These are phyloP conservation scores for Pyronema omphalodes DNA, from an alignment of 495 filamentous ascomycete species.

Conservation along the genomic window DNA sequence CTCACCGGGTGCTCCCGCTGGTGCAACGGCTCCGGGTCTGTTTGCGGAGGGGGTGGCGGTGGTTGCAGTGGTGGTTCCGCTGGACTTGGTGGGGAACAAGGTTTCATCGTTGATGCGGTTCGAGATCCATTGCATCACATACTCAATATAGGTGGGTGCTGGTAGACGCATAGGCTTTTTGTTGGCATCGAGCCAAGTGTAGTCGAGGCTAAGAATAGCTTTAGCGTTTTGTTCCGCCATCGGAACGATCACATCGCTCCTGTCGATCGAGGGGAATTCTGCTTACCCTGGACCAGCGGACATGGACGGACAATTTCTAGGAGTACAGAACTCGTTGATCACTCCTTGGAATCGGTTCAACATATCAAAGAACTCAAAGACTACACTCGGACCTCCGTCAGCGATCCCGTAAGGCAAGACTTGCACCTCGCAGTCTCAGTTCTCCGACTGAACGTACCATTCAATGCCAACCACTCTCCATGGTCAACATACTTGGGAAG, in stretches of 20 bases:
- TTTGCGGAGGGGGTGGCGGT: constrained; percentile 32
- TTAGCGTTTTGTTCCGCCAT: background rate
- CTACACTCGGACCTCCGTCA: constrained; percentile 1
- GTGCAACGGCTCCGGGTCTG: constrained; percentile 6
- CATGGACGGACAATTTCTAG: constrained; percentile 52
- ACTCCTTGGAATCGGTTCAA: constrained; percentile 24
- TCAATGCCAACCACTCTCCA: constrained; percentile 54
- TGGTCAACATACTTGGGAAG: constrained; percentile 54
- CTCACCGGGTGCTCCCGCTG: constrained; percentile 22
- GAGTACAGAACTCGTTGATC: constrained; percentile 39
- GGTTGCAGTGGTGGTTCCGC: constrained; percentile 27
- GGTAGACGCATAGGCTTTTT: constrained; percentile 36
- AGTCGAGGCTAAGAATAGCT: constrained; percentile 37
- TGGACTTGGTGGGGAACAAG: constrained; percentile 47
- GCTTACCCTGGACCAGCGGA: constrained; percentile 49
- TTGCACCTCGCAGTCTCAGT: too few relatives aligned
- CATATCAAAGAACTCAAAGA: constrained; percentile 25
- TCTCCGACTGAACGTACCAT: constrained; percentile 10
- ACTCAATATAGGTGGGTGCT: constrained; percentile 51
- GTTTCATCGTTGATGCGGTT: constrained; percentile 52
- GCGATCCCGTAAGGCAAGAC: background rate
- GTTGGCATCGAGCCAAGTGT: constrained; percentile 50
- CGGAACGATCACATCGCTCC: background rate
- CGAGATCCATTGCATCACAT: constrained; percentile 57
- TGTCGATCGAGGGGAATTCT: background rate